These are phyloP conservation scores for Suillus ampliporus DNA, from an alignment of 768 basidiomycete species.

Conservation along the genomic window DNA sequence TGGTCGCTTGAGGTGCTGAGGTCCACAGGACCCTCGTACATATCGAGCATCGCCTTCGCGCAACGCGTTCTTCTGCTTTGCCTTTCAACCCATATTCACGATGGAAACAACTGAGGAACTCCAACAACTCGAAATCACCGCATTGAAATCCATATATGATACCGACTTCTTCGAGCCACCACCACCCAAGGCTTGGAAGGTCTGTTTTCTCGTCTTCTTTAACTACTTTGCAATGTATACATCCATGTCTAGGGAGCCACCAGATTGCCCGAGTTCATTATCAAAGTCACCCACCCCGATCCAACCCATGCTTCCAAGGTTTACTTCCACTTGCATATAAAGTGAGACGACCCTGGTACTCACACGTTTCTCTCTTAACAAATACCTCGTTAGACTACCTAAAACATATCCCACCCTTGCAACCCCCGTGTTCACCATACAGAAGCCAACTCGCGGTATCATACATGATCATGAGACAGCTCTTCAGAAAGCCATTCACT, in stretches of 20 bases:
- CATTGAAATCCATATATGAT: conserved; percentile 79
- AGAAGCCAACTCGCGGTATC: conserved; percentile 67
- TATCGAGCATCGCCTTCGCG: conserved; percentile 53
- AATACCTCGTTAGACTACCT: conserved; percentile 58
- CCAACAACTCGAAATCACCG: conserved; percentile 74
- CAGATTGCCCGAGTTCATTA: conserved; percentile 76
- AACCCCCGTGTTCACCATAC: conserved; percentile 68
- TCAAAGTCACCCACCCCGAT: conserved; percentile 72
- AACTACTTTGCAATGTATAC: conserved; percentile 8
- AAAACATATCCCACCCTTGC: conserved; percentile 83
- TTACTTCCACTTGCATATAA: conserved; percentile 70
- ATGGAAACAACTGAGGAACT: conserved; percentile 81
- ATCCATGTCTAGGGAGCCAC: conserved; percentile 58
- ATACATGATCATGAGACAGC: conserved; percentile 59
- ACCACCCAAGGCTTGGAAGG: conserved; percentile 86
- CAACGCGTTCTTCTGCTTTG: conserved; percentile 27
- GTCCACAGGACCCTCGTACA: conserved; percentile 68
- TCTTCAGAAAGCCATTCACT: conserved; percentile 63
- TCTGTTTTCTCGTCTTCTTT: conserved; percentile 31
- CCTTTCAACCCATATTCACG: conserved; percentile 19
- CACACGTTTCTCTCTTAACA: conserved; percentile 8
- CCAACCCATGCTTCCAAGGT: conserved; percentile 59
- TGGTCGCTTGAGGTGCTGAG: conserved; percentile 81
- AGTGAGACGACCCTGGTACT: conserved; percentile 48
- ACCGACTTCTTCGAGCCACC: conserved; percentile 77